phyloP scores from a whole-genome alignment of 2,329 filamentous ascomycete genomes.

The Penicillium palitans region DNA sequence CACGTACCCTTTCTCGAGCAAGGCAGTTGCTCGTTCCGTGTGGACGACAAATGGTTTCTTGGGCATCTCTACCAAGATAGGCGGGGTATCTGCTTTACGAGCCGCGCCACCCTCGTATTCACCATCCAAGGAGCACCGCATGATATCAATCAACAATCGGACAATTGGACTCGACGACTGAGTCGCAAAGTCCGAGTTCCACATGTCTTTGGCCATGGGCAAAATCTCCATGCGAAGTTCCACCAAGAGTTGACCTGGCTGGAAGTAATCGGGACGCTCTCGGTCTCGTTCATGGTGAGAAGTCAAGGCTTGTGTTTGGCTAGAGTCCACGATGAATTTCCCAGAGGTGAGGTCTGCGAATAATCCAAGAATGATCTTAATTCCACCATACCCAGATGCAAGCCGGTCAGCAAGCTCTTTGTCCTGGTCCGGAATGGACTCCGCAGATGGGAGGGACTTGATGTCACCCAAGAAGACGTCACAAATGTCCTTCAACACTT shows the following conservation, averaged over 20 bases:
- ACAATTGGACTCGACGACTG: constrained; percentile 75
- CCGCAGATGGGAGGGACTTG: constrained; percentile 48
- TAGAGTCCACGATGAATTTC: constrained; percentile 78
- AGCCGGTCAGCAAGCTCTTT: constrained; percentile 46
- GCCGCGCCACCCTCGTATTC: constrained; percentile 70
- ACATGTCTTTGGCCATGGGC: constrained; percentile 73
- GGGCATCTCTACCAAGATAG: constrained; percentile 46
- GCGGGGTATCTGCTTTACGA: constrained; percentile 62
- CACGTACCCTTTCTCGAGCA: constrained; percentile 51
- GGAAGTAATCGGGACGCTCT: constrained; percentile 61
- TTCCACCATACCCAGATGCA: constrained; percentile 58
- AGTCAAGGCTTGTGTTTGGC: constrained; percentile 59
- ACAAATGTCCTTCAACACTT: constrained; percentile 70
- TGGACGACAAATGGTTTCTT: constrained; percentile 56
- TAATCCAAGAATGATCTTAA: constrained; percentile 82
- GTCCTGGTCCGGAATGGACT: constrained; percentile 41
- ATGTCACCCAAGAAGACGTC: constrained; percentile 65
- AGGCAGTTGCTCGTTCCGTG: constrained; percentile 46
- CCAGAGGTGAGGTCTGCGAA: constrained; percentile 74
- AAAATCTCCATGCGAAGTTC: constrained; percentile 80
- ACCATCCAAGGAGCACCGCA: constrained; percentile 74
- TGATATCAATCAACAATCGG: constrained; percentile 76
- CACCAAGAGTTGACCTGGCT: constrained; percentile 74
- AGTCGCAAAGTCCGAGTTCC: constrained; percentile 82
- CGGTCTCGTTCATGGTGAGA: constrained; percentile 56